phyloP scores from a whole-genome alignment of 176 grass and related monocot genomes.

The Elymus sibiricus region DNA sequence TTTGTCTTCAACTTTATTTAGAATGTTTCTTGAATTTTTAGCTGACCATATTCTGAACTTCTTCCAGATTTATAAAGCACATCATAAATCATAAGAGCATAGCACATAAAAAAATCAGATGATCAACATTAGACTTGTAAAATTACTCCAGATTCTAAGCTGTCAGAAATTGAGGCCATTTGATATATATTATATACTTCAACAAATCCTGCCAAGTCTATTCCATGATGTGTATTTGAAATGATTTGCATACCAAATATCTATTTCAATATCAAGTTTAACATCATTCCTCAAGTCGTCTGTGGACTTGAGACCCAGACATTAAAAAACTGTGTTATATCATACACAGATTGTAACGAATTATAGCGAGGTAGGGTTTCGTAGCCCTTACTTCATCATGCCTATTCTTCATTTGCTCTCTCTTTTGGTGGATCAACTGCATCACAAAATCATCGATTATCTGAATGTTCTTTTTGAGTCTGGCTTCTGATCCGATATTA shows the following conservation, averaged over 20 bases:
- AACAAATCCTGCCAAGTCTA: neutral
- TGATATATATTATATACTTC: neutral
- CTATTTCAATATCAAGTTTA: neutral
- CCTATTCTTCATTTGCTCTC: slow-evolving; percentile 28
- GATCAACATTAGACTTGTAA: neutral
- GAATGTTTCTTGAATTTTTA: neutral
- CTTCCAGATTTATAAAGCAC: neutral
- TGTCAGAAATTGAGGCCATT: neutral
- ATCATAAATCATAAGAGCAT: neutral
- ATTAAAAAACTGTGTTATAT: neutral
- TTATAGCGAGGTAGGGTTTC: neutral
- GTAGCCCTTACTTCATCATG: slow-evolving; percentile 34
- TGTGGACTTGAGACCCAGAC: neutral
- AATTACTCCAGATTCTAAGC: neutral
- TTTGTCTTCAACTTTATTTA: neutral
- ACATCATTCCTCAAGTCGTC: neutral
- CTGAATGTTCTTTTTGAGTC: slow-evolving; percentile 42
- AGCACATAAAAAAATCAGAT: neutral
- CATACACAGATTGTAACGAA: neutral
- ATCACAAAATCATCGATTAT: slow-evolving; percentile 66
- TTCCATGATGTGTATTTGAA: neutral
- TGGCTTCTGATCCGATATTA: slow-evolving; percentile 68
- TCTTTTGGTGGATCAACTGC: slow-evolving; percentile 50
- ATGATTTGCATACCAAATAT: neutral
- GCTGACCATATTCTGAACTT: neutral